Percentiles rank a stretch among this genome's conserved stretches.
These are phyloP conservation scores for Globisporangium recalcitrans DNA, from an alignment of 352 stramenopile genomes.

Conservation along the genomic window DNA sequence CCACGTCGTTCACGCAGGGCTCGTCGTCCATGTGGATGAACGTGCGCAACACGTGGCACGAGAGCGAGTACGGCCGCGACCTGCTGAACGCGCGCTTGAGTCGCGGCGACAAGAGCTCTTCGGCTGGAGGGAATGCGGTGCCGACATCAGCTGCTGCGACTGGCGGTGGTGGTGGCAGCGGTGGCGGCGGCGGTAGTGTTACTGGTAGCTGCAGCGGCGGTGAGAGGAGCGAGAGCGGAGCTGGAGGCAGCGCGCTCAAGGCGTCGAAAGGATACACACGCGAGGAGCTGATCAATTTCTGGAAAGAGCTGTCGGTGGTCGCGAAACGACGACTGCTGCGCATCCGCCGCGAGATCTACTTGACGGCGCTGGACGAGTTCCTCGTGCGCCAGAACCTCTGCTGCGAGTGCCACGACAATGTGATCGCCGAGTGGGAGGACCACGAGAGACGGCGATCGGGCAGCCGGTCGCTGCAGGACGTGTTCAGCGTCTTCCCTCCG, in stretches of 20 bases:
- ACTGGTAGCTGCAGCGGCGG: constrained; percentile 16
- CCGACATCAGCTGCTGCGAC: constrained; percentile 3
- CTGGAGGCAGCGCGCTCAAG: constrained; percentile 20
- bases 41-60: constrained; percentile 20
- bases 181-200: not conserved
- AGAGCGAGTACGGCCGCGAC: constrained; percentile 15
- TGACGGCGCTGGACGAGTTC: constrained; percentile 67
- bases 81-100: constrained; percentile 12
- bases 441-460: constrained; percentile 59
- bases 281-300: constrained; percentile 79
- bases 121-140: not conserved
- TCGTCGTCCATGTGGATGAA: constrained; percentile 21
- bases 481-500: constrained; percentile 72
- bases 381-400: constrained; percentile 73
- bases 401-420: constrained; percentile 82
- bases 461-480: constrained; percentile 63
- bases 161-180: too few relatives aligned
- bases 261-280: constrained; percentile 51
- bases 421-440: constrained; percentile 78
- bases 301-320: constrained; percentile 61
- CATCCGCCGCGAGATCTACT: constrained; percentile 66
- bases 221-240: constrained; percentile 23
- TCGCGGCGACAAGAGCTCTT: not conserved
- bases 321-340: constrained; percentile 62
- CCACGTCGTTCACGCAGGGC: constrained; percentile 19